Conservation (phyloP, 148 eudicot genomes). For the Dianthus caryophyllus region DNA sequence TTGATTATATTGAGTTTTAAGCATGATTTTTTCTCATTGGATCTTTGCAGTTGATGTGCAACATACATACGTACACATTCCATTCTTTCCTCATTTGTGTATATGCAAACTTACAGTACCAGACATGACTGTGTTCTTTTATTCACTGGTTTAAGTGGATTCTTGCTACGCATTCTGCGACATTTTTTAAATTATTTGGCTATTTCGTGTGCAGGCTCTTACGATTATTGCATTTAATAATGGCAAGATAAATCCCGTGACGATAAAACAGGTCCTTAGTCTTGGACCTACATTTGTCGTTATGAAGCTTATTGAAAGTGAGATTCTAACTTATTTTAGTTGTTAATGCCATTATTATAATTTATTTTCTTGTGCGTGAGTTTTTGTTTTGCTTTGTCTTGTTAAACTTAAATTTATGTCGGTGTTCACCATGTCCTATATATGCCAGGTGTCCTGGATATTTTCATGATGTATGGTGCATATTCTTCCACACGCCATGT, state of each 20-base stretch:
- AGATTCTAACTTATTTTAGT: constrained; percentile 19
- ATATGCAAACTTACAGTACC: not conserved
- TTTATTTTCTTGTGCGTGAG: not conserved
- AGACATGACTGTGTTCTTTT: not conserved
- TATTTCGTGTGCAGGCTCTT: constrained; percentile 51
- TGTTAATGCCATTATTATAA: not conserved
- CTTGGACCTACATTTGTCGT: constrained; percentile 94
- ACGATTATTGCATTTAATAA: constrained; percentile 67
- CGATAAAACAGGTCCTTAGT: constrained; percentile 72
- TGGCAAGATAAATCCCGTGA: constrained; percentile 38
- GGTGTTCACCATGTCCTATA: not conserved
- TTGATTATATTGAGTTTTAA: not conserved
- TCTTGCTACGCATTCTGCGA: not conserved
- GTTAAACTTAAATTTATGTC: not conserved
- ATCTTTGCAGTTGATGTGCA: not conserved
- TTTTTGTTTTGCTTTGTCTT: not conserved
- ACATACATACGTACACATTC: not conserved
- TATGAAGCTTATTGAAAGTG: constrained; percentile 89
- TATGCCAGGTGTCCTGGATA: constrained; percentile 69
- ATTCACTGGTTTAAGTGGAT: not conserved
- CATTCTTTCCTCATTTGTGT: not conserved
- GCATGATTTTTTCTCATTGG: not conserved
- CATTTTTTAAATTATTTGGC: constrained; percentile 7
- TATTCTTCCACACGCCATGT: constrained; percentile 71
- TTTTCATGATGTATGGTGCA: constrained; percentile 95